Percentiles rank a stretch among this genome's conserved stretches.
These are phyloP conservation scores for Osmanthus fragrans DNA, from an alignment of 257 asterid species.

Conservation along the genomic window DNA sequence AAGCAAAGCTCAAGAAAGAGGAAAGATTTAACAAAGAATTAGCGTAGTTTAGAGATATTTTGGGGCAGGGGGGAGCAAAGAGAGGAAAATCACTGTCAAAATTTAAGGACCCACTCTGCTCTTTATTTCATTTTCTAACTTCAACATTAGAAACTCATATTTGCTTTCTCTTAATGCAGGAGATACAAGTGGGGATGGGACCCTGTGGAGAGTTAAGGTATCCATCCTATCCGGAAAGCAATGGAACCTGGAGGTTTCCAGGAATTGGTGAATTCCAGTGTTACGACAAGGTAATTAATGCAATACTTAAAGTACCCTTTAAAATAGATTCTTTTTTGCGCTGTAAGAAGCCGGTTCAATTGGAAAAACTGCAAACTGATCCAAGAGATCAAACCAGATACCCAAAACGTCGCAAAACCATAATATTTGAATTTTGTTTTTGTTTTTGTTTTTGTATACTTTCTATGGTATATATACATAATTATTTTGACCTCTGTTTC, in stretches of 20 bases:
- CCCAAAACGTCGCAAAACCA: neutral
- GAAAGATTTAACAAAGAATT: conserved; percentile 4
- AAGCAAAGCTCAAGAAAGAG: neutral
- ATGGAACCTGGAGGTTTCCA: conserved; percentile 87
- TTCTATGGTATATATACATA: neutral
- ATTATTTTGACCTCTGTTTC: neutral
- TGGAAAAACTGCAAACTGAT: neutral
- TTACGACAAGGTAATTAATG: conserved; percentile 69
- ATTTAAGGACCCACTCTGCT: conserved; percentile 17
- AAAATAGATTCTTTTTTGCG: conserved; percentile 12
- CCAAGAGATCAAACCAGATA: neutral
- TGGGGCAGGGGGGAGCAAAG: neutral
- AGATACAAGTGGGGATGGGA: conserved; percentile 94
- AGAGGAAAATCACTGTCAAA: conserved; percentile 1
- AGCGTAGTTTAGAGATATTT: neutral
- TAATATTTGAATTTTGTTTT: too few species aligned
- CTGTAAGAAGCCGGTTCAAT: neutral
- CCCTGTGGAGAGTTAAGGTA: conserved; percentile 97
- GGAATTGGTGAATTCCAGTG: conserved; percentile 94
- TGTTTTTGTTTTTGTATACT: neutral
- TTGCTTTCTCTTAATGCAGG: conserved; percentile 48
- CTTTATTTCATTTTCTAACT: conserved; percentile 18
- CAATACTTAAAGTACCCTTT: neutral
- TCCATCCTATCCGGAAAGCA: conserved; percentile 93
- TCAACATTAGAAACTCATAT: conserved; percentile 24